Base-by-base conservation (phyloP, 2,329 filamentous ascomycete genomes). In the Parafenestella ontariensis region DNA sequence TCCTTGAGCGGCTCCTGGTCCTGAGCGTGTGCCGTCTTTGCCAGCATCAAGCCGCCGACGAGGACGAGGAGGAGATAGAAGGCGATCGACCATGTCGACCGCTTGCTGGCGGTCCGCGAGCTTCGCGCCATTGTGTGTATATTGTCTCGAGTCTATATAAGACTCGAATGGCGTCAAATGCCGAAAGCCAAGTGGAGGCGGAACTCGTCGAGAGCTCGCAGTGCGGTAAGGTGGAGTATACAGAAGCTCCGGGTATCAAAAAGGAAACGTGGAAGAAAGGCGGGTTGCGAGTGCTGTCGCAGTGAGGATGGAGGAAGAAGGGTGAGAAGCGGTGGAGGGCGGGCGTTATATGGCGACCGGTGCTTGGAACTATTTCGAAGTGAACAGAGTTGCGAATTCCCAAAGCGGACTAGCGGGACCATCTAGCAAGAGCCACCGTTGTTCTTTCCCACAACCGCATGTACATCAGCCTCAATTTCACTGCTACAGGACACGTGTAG, bases 21-120 rank as follows among this genome's bases (percentile, higher is more conserved):
- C 53, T 89, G 87, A 58, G 89, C 94, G 65, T 88, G 85, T 67
- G 84, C 88, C 62, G 84, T 84, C 79, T 89, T 87, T 67, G 96
- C 86, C 75, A 98, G 89, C 64, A 92, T 89, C 74, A 96, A 84
- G 67, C 93, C 92, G 63, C 90, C 85, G 70, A 88, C 87, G 72
- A 99, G 91, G 65, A 98, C 87, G 63, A 96, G 87, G 76, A 92
- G 87, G 71, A 97, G 89, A 83, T 96, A 97, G 82, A 93, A 89
- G 79, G 96, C 83, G 76, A 95, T 86, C 81, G 86, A 92, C 92
- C 85, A 97, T 83, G 88, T 89, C 82, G 82, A 93, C 77, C 84
- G 87, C 84, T 85, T 89, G 82, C 80, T 86, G 83, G 82, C 85
- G 83, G 82, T 85, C 74, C 79, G 76, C 75, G 87, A 88, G 75